Percentiles rank a stretch among this genome's conserved stretches.
Evolutionary conservation across 2,329 filamentous ascomycete species (phyloP).

Genomic region (Chlorencoelia australis): DNA sequence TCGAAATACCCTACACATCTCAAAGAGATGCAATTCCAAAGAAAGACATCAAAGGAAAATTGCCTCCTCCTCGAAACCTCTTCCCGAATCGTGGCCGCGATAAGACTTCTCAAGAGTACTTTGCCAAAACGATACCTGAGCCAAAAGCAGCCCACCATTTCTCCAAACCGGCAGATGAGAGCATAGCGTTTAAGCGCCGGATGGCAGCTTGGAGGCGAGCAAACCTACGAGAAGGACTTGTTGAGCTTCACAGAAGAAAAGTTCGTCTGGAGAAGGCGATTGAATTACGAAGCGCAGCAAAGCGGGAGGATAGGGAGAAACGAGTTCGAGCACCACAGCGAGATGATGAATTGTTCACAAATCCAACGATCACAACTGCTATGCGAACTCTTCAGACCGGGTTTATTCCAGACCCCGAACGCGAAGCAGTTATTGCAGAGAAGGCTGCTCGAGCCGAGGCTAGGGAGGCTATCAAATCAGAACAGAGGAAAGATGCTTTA

Average conservation of each 20-base stretch:
- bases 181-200: slow-evolving; percentile 52
- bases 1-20: slow-evolving; percentile 68
- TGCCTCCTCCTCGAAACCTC: slow-evolving; percentile 74
- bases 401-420: slow-evolving; percentile 50
- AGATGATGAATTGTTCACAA: slow-evolving; percentile 68
- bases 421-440: slow-evolving; percentile 43
- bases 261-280: slow-evolving; percentile 29
- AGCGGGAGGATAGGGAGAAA: slow-evolving; percentile 36
- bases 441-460: slow-evolving; percentile 33
- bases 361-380: slow-evolving; percentile 49
- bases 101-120: slow-evolving; percentile 54
- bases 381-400: slow-evolving; percentile 38
- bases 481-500: slow-evolving; percentile 57
- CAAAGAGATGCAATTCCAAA: slow-evolving; percentile 42
- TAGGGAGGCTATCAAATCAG: slow-evolving; percentile 40
- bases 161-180: slow-evolving; percentile 20
- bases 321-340: slow-evolving; percentile 55
- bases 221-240: slow-evolving; percentile 63
- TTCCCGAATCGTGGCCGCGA: slow-evolving; percentile 51
- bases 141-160: slow-evolving; percentile 29
- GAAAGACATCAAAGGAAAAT: slow-evolving; percentile 56
- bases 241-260: slow-evolving; percentile 60
- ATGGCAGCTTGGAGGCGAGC: slow-evolving; percentile 63
- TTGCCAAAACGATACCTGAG: slow-evolving; percentile 46
- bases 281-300: slow-evolving; percentile 34